These are phyloP conservation scores for Hericium alpestre DNA, from an alignment of 768 basidiomycete species.

Conservation along the genomic window DNA sequence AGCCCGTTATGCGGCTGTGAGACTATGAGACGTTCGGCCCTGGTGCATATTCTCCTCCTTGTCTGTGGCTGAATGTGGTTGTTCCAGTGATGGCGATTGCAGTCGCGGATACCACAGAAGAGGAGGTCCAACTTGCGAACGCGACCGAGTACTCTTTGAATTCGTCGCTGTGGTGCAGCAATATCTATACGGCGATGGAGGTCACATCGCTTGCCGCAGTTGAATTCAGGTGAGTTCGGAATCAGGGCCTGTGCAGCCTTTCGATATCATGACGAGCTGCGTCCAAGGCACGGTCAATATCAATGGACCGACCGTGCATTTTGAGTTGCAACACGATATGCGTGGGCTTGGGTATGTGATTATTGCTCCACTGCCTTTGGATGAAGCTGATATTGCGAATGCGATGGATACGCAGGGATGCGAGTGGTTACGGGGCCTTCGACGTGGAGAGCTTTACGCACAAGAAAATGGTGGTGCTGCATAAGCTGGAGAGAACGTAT, in stretches of 20 bases:
- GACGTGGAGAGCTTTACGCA: constrained; percentile 42
- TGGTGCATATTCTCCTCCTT: constrained; percentile 20
- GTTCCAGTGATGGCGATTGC: constrained; percentile 31
- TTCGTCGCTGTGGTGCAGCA: constrained; percentile 41
- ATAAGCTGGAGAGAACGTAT: constrained; percentile 21
- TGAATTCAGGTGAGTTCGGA: constrained; percentile 30
- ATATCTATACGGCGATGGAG: constrained; percentile 32
- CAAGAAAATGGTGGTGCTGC: constrained; percentile 30
- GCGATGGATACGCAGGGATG: constrained; percentile 12
- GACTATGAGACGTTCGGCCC: constrained; percentile 57
- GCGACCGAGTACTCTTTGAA: constrained; percentile 39
- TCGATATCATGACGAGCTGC: background rate
- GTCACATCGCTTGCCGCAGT: constrained; percentile 36
- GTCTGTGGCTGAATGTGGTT: background rate
- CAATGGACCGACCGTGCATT: background rate
- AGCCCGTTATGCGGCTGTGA: constrained; percentile 41
- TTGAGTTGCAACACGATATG: background rate
- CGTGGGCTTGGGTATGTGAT: background rate
- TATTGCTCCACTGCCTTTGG: background rate
- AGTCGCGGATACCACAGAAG: constrained; percentile 36
- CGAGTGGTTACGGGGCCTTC: constrained; percentile 42
- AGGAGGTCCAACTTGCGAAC: constrained; percentile 49
- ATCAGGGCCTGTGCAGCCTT: too few species aligned
- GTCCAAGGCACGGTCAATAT: background rate
- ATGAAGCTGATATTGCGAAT: background rate